Conservation (phyloP, 176 grass and related monocot genomes). For the Eleusine coracana region DNA sequence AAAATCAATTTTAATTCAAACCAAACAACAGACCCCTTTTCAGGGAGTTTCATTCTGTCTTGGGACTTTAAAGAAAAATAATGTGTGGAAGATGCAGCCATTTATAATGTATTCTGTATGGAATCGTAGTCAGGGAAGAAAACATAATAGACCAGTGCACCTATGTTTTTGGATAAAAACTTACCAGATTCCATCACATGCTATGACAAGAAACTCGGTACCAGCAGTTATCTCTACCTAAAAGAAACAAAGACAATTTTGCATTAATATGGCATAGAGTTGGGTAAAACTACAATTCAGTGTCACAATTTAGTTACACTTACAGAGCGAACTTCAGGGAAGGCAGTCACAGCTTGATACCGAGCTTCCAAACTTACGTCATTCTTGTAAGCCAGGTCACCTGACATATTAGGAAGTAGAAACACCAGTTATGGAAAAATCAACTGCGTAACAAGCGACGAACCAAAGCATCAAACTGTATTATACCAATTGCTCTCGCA, state of each 20-base stretch:
- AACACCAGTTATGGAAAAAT: background rate
- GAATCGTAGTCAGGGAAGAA: constrained; percentile 14
- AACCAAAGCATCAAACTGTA: background rate
- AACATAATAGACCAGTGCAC: constrained; percentile 19
- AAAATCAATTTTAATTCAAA: constrained; percentile 17
- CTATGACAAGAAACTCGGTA: constrained; percentile 56
- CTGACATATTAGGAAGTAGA: constrained; percentile 33
- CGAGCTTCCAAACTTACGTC: background rate
- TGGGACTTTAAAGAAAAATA: background rate
- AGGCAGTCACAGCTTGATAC: constrained; percentile 42
- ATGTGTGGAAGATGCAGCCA: background rate
- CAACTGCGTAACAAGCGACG: background rate
- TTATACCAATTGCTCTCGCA: constrained; percentile 49
- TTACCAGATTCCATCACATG: constrained; percentile 78
- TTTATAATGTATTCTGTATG: constrained; percentile 12
- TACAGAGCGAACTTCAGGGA: constrained; percentile 48
- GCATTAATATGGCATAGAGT: constrained; percentile 7
- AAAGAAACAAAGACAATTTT: constrained; percentile 10
- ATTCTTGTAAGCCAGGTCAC: constrained; percentile 46
- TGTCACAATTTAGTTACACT: constrained; percentile 16
- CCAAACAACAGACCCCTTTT: constrained; percentile 8
- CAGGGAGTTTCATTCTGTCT: background rate
- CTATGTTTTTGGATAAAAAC: background rate
- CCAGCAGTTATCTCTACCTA: constrained; percentile 43
- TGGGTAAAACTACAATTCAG: constrained; percentile 16